Conservation (phyloP, 2,329 filamentous ascomycete species). For the Orbilia javanica region DNA sequence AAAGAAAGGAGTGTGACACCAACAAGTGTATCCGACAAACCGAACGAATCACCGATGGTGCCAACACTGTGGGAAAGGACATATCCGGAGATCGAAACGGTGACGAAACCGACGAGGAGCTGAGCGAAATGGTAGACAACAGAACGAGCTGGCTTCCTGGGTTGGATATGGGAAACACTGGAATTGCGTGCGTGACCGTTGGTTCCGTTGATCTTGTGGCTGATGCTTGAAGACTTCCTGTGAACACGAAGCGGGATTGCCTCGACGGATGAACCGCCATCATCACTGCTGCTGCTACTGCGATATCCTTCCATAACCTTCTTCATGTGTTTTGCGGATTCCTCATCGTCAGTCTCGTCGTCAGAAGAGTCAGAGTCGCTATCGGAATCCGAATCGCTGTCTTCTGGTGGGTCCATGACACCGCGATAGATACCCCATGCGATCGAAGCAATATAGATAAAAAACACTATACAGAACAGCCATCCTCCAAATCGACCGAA, state of each 20-base stretch:
- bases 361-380: slow-evolving; percentile 63
- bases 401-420: slow-evolving; percentile 65
- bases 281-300: slow-evolving; percentile 55
- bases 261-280: slow-evolving; percentile 47
- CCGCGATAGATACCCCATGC: slow-evolving; percentile 68
- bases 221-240: slow-evolving; percentile 47
- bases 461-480: slow-evolving; percentile 67
- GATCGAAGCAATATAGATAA: slow-evolving; percentile 67
- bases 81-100: slow-evolving; percentile 68
- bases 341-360: slow-evolving; percentile 60
- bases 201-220: slow-evolving; percentile 35
- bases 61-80: slow-evolving; percentile 68
- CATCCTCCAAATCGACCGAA: slow-evolving; percentile 64
- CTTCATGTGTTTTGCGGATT: slow-evolving; percentile 52
- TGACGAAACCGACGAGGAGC: slow-evolving; percentile 67
- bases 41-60: slow-evolving; percentile 65
- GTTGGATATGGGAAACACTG: slow-evolving; percentile 58
- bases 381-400: slow-evolving; percentile 67
- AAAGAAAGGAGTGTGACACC: slow-evolving; percentile 69
- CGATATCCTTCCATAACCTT: slow-evolving; percentile 51
- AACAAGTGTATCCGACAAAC: slow-evolving; percentile 68
- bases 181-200: slow-evolving; percentile 17
- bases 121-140: slow-evolving; percentile 66
- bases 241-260: slow-evolving; percentile 47
- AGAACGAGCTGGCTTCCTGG: slow-evolving; percentile 60